Evolutionary conservation across 352 stramenopile species (phyloP).

Genomic region (Globisporangium abappressorium): DNA sequence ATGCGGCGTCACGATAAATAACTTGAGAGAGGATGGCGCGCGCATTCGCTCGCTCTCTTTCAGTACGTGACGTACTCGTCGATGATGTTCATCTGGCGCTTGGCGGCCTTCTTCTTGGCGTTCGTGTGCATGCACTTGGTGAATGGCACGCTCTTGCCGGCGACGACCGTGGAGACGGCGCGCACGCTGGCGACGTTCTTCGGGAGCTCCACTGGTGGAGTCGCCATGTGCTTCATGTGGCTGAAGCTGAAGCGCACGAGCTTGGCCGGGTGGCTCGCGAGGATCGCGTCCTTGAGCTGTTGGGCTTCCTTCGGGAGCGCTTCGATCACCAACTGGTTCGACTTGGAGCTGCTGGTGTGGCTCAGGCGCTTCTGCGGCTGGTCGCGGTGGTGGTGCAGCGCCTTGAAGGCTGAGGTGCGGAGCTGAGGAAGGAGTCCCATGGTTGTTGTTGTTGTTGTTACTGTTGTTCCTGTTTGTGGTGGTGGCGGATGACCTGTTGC

Average conservation of each 20-base stretch:
- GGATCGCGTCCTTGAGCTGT: conserved; percentile 49
- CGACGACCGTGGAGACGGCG: conserved; percentile 33
- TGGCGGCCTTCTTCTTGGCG: conserved; percentile 40
- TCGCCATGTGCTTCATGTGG: conserved; percentile 44
- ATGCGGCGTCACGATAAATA: background rate
- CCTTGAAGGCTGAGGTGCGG: conserved; percentile 8
- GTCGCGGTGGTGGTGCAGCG: background rate
- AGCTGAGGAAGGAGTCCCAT: conserved; percentile 9
- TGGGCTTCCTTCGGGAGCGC: conserved; percentile 33
- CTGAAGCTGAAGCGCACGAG: conserved; percentile 47
- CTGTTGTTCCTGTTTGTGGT: too few relatives aligned
- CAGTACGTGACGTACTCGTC: conserved; percentile 16
- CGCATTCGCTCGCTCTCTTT: background rate
- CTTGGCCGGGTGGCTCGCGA: conserved; percentile 39
- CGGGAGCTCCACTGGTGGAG: conserved; percentile 49
- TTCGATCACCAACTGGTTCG: background rate
- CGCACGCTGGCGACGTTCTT: conserved; percentile 33
- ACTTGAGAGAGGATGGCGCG: background rate
- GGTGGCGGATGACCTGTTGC: background rate
- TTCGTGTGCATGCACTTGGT: conserved; percentile 67
- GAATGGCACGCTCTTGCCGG: conserved; percentile 55
- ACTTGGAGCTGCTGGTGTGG: background rate
- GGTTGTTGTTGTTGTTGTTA: background rate
- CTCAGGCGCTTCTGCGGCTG: conserved; percentile 6
- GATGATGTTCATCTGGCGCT: conserved; percentile 46